Base-by-base conservation (phyloP, 805 yeast genomes). In the Saccharomycopsis synnaedendra region DNA sequence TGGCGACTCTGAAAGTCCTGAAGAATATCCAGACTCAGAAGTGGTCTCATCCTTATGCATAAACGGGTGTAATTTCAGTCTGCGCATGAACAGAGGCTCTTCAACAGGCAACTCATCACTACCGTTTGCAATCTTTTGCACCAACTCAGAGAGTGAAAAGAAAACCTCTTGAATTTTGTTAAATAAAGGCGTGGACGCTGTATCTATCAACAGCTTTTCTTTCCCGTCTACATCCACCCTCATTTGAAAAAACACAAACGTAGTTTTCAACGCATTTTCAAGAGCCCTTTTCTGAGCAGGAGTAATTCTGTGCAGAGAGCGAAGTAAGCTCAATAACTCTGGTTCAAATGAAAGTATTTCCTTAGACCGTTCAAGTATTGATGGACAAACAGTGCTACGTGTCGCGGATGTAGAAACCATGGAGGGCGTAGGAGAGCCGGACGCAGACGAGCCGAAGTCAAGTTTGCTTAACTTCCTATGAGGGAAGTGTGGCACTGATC, bases 281-380 rank as follows among this genome's bases (percentile, higher is more conserved):
- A 60, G 55, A 4, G 62, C 56, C 19, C 35, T 5, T 42, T 51
- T 56, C 44, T 60, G 62, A 2, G 9, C 28, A 3, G 51, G 44
- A 5, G 57, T 35, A 9, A 42, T 50, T 5, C 37, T 30, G 3
- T 59, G 44, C 9, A 48, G 55, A 32, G 56, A 53, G 9, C 39
- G 35, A 6, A 63, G 41, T 5, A 62, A 53, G 7, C 58, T 58
- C 4, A 43, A 44, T 7, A 61, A 49, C 30, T 62, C 65, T 2
- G 45, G n/a, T 46, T 64, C 65, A 57, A 61, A 57, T 2, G 64
- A 57, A 1, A 63, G 48, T n/a, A 63, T 56, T n/a, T 63, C 64
- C 34, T 44, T 45, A 1, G 65, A 61, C 27, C 62, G 50, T 3
- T 42, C 49, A 3, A 55, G 35, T 4, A 49, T 49, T 1, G 62